phyloP scores from a whole-genome alignment of 208 protist species.

The Leishmania mexicana region DNA sequence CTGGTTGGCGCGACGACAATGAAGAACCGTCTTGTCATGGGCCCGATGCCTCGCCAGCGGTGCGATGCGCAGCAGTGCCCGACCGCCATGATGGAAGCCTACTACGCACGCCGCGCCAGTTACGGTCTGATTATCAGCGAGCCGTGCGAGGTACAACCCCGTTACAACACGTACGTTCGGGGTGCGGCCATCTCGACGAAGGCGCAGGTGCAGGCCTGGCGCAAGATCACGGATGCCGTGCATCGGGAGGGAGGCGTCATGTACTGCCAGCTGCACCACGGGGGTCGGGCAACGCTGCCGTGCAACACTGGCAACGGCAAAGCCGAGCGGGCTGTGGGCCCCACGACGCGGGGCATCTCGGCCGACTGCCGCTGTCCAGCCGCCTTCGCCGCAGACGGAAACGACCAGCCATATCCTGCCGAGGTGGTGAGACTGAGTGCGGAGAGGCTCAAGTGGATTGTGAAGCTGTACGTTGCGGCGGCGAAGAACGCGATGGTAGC shows the following conservation, averaged over 20 bases:
- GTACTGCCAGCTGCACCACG: slow-evolving; percentile 63
- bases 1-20: slow-evolving; percentile 30
- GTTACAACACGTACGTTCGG: slow-evolving; percentile 33
- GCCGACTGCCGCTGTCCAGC: slow-evolving; percentile 1
- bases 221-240: slow-evolving; percentile 58
- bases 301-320: slow-evolving; percentile 22
- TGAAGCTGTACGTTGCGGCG: slow-evolving; percentile 49
- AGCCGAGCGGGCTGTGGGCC: slow-evolving; percentile 6
- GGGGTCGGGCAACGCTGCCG: slow-evolving; percentile 37
- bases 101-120: slow-evolving; percentile 61
- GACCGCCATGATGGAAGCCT: slow-evolving; percentile 35
- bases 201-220: slow-evolving; percentile 63
- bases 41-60: slow-evolving; percentile 55
- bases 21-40: slow-evolving; percentile 57
- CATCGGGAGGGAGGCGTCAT: slow-evolving; percentile 61
- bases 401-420: slow-evolving; percentile 13
- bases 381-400: slow-evolving; percentile 15
- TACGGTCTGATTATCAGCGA: slow-evolving; percentile 68
- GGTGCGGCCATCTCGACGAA: slow-evolving; percentile 51
- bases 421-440: slow-evolving; percentile 18
- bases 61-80: slow-evolving; percentile 40
- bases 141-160: slow-evolving; percentile 44
- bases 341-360: slow-evolving; percentile 16
- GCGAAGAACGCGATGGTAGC: slow-evolving; percentile 58
- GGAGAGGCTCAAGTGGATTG: slow-evolving; percentile 48